A percentile compares a stretch with the other conserved stretches of the same genome.
These are phyloP conservation scores for Pyricularia sp. DNA, from an alignment of 2,329 filamentous ascomycete genomes.

Conservation along the genomic window DNA sequence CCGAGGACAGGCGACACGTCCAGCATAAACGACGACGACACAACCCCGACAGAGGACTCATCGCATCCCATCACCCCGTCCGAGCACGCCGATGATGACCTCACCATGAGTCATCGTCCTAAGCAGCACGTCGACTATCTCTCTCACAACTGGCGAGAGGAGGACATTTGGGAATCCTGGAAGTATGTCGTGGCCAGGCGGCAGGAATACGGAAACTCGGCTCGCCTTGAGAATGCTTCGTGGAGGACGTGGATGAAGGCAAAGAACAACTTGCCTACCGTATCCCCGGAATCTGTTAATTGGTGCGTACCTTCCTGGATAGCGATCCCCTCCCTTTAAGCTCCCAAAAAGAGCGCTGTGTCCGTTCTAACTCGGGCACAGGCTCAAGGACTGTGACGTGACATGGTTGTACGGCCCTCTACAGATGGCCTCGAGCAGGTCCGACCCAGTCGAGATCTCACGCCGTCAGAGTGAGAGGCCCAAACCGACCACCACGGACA, in stretches of 20 bases:
- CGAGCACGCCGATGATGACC: slow-evolving; percentile 69
- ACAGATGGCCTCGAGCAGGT: slow-evolving; percentile 57
- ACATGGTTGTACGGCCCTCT: slow-evolving; percentile 95
- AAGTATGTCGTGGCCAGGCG: slow-evolving; percentile 78
- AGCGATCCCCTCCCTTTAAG: not conserved
- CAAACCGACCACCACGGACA: slow-evolving; percentile 57
- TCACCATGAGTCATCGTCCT: slow-evolving; percentile 61
- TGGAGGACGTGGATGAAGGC: slow-evolving; percentile 96
- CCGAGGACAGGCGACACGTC: slow-evolving; percentile 41
- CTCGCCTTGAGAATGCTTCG: slow-evolving; percentile 85
- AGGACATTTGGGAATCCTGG: slow-evolving; percentile 98
- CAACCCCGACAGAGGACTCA: slow-evolving; percentile 30
- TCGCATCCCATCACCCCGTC: slow-evolving; percentile 50
- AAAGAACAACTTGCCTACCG: slow-evolving; percentile 76
- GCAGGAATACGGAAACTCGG: slow-evolving; percentile 70
- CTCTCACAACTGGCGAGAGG: slow-evolving; percentile 86
- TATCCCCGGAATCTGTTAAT: slow-evolving; percentile 86
- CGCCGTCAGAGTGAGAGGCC: slow-evolving; percentile 35
- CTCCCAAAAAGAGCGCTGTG: not conserved
- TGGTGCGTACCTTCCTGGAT: slow-evolving; percentile 53
- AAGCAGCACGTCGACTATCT: slow-evolving; percentile 92
- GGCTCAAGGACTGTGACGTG: slow-evolving; percentile 94
- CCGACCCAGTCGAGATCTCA: slow-evolving; percentile 30
- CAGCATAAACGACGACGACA: slow-evolving; percentile 42
- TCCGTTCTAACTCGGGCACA: slow-evolving; percentile 24